Percentiles rank a stretch among this genome's conserved stretches.
phyloP scores from a whole-genome alignment of 306 rosid genomes.

The Canavalia ensiformis region DNA sequence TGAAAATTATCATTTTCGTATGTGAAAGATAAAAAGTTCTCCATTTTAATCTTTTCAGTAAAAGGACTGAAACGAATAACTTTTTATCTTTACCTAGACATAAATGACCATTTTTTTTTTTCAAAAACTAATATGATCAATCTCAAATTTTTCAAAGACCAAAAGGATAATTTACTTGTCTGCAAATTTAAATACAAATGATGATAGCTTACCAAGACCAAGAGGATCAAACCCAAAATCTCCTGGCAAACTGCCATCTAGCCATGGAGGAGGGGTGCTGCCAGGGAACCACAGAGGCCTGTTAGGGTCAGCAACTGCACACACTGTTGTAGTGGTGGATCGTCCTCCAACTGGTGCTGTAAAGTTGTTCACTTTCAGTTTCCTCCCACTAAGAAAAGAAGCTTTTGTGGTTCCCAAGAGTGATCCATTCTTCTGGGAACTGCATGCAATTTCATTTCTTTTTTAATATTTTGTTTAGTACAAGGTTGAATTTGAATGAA shows the following conservation, averaged over 20 bases:
- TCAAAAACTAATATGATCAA: too few relatives aligned
- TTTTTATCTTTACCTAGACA: too few relatives aligned
- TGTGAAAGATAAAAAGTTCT: too few relatives aligned
- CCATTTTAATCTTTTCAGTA: too few relatives aligned
- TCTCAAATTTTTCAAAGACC: too few relatives aligned
- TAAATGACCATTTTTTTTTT: too few relatives aligned
- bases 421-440: slow-evolving; percentile 57
- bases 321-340: slow-evolving; percentile 50
- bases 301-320: slow-evolving; percentile 53
- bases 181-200: too few relatives aligned
- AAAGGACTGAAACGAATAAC: too few relatives aligned
- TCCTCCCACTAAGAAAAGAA: slow-evolving; percentile 51
- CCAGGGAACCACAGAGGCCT: slow-evolving; percentile 58
- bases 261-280: slow-evolving; percentile 57
- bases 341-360: slow-evolving; percentile 42
- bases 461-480: neutral
- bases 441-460: slow-evolving; percentile 36
- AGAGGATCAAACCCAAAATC: slow-evolving; percentile 61
- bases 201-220: slow-evolving; percentile 48
- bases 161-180: too few relatives aligned
- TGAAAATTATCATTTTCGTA: too few relatives aligned
- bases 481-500: slow-evolving; percentile 14
- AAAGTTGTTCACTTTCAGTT: slow-evolving; percentile 40
- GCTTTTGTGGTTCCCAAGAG: slow-evolving; percentile 44
- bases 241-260: slow-evolving; percentile 59